Percentiles rank a stretch among this genome's conserved stretches.
Conservation (phyloP, 2,329 filamentous ascomycete genomes). For the Reticulascus tulasneorum region DNA sequence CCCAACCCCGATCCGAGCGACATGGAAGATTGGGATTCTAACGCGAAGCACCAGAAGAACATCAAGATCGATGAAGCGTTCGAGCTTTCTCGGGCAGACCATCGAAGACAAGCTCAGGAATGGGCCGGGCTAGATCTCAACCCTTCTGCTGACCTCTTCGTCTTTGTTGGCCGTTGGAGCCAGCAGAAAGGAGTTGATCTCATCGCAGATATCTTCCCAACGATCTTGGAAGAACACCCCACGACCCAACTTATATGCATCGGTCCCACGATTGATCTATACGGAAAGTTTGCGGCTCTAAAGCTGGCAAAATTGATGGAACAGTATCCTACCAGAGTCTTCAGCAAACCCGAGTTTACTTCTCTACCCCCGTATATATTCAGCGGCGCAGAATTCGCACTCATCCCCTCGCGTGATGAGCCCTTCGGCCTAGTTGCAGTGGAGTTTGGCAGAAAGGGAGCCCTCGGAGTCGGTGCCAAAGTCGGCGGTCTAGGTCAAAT, state of each 20-base stretch:
- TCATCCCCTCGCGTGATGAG: conserved; percentile 66
- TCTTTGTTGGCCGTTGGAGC: conserved; percentile 67
- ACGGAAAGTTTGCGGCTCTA: conserved; percentile 63
- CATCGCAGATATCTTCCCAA: conserved; percentile 64
- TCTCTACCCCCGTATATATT: conserved; percentile 64
- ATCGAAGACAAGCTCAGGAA: conserved; percentile 60
- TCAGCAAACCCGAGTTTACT: conserved; percentile 66
- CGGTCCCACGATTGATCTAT: conserved; percentile 63
- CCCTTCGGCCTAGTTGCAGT: conserved; percentile 67
- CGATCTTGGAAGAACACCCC: conserved; percentile 55
- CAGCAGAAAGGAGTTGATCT: conserved; percentile 67
- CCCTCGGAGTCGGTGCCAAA: conserved; percentile 61
- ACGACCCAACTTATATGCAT: conserved; percentile 60
- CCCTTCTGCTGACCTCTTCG: conserved; percentile 59
- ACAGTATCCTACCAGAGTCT: conserved; percentile 61
- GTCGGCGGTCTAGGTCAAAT: conserved; percentile 67
- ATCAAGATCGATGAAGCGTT: conserved; percentile 52
- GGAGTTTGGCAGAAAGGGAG: conserved; percentile 65
- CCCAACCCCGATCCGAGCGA: conserved; percentile 65
- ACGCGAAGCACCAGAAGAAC: conserved; percentile 35
- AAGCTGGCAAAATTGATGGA: conserved; percentile 63
- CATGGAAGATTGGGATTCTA: conserved; percentile 52
- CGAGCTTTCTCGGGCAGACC: conserved; percentile 47
- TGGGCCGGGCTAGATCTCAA: conserved; percentile 62
- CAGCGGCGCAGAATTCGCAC: conserved; percentile 62